phyloP scores from a whole-genome alignment of 108 stramenopile species.

The Nitzschia palea region DNA sequence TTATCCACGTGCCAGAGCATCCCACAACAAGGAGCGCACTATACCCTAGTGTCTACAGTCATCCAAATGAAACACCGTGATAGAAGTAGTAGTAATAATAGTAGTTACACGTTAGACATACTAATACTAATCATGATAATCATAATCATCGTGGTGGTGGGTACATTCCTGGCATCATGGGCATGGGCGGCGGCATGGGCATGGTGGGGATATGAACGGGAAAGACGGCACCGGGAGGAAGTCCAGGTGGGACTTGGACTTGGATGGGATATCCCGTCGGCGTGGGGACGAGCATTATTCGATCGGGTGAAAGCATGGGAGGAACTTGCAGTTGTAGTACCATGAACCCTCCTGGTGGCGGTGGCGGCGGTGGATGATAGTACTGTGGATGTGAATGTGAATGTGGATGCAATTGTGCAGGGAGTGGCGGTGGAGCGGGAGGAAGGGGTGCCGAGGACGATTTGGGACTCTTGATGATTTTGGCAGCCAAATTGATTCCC shows the following conservation, averaged over 20 bases:
- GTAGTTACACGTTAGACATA: too few species aligned
- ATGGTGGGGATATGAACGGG: constrained; percentile 66
- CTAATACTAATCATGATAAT: too few species aligned
- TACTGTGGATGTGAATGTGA: constrained; percentile 15
- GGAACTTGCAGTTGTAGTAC: constrained; percentile 70
- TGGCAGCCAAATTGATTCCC: constrained; percentile 44
- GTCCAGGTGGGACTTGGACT: constrained; percentile 57
- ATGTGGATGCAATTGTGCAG: constrained; percentile 10
- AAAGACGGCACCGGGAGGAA: constrained; percentile 64
- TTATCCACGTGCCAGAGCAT: too few species aligned
- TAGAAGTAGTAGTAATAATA: too few species aligned
- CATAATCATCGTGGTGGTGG: too few species aligned
- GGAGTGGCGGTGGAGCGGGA: constrained; percentile 9
- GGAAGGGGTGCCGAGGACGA: background rate
- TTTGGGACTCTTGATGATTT: background rate
- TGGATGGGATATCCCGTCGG: constrained; percentile 45
- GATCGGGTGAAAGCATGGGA: constrained; percentile 43
- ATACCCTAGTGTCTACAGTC: too few species aligned
- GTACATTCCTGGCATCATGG: background rate
- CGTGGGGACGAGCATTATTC: constrained; percentile 59
- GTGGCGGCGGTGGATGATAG: constrained; percentile 10
- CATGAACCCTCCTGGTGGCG: constrained; percentile 17
- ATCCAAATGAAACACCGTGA: too few species aligned
- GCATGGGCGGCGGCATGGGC: constrained; percentile 32
- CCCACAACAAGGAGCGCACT: too few species aligned